A percentile compares a stretch with the other conserved stretches of the same genome.
These are phyloP conservation scores for Gossypium anomalum DNA, from an alignment of 345 rosid genomes.

Conservation along the genomic window DNA sequence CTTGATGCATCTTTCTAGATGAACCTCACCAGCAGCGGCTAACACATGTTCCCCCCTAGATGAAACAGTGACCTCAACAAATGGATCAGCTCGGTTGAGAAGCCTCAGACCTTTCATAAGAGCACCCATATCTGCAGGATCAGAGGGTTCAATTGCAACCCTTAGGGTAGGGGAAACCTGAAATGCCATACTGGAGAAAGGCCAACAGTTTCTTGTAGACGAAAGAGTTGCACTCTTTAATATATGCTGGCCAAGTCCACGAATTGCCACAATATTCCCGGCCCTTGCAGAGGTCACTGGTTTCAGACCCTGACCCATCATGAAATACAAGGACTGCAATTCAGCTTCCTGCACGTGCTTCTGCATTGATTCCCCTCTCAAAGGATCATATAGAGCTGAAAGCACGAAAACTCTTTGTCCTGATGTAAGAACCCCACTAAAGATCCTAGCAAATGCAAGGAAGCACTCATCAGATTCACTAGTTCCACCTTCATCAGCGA, in stretches of 20 bases:
- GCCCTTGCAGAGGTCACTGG: conserved; percentile 78
- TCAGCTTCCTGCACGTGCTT: conserved; percentile 85
- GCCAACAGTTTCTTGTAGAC: conserved; percentile 88
- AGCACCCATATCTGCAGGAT: conserved; percentile 78
- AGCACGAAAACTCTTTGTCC: conserved; percentile 76
- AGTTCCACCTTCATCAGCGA: conserved; percentile 42
- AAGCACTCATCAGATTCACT: conserved; percentile 82
- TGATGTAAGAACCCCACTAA: conserved; percentile 67
- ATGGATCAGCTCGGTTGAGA: conserved; percentile 88
- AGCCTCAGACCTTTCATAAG: conserved; percentile 82
- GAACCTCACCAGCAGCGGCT: conserved; percentile 96
- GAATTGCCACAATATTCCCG: conserved; percentile 83
- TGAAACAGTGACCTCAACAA: conserved; percentile 85
- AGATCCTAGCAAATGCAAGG: conserved; percentile 94
- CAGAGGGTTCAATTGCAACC: conserved; percentile 92
- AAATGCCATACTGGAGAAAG: conserved; percentile 87
- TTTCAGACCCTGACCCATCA: conserved; percentile 94
- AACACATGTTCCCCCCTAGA: conserved; percentile 91
- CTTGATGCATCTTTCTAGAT: conserved; percentile 84
- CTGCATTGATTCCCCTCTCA: conserved; percentile 58
- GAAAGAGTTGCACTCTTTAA: conserved; percentile 88
- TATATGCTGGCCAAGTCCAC: conserved; percentile 90
- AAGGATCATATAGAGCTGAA: conserved; percentile 79
- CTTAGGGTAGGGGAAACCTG: conserved; percentile 89
- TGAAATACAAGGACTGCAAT: conserved; percentile 76